Percentiles rank a stretch among this genome's conserved stretches.
These are phyloP conservation scores for Dictyophora rubrovolvata DNA, from an alignment of 768 basidiomycete species.

Conservation along the genomic window DNA sequence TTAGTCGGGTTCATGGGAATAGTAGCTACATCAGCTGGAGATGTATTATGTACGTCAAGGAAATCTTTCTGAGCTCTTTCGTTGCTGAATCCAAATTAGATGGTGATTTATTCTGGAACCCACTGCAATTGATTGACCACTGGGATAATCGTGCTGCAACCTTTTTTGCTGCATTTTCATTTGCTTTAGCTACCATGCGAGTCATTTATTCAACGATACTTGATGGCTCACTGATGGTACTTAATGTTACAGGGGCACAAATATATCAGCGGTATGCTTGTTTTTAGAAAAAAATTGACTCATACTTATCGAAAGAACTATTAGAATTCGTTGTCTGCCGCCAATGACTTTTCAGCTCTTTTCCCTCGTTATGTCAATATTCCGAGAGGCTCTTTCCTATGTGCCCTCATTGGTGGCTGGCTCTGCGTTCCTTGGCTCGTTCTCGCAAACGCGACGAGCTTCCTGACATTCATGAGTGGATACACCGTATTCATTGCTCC, in stretches of 20 bases:
- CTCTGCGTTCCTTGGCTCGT: conserved; percentile 83
- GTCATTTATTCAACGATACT: conserved; percentile 15
- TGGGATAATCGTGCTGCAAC: conserved; percentile 83
- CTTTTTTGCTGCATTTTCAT: conserved; percentile 74
- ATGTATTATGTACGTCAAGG: conserved; percentile 35
- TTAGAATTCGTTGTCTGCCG: conserved; percentile 59
- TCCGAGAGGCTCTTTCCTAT: conserved; percentile 66
- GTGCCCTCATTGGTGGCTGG: conserved; percentile 79
- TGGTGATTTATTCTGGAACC: conserved; percentile 54
- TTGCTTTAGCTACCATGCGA: conserved; percentile 61
- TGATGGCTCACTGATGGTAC: conserved; percentile 12
- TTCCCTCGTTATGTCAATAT: conserved; percentile 75
- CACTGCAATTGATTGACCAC: conserved; percentile 58
- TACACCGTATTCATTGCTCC: conserved; percentile 85
- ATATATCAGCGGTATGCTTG: conserved; percentile 46
- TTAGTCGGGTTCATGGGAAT: conserved; percentile 72
- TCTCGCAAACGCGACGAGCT: conserved; percentile 51
- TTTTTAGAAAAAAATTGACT: not conserved
- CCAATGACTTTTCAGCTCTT: conserved; percentile 78
- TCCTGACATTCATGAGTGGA: conserved; percentile 70
- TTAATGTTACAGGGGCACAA: conserved; percentile 28
- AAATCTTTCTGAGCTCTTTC: not conserved
- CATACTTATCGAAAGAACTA: not conserved
- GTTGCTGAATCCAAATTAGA: conserved; percentile 31
- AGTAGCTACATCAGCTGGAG: conserved; percentile 68